Evolutionary conservation across 2,329 filamentous ascomycete species (phyloP), one percentile per base, ranked within the genome.

Genomic region (Cordyceps cicadae): DNA sequence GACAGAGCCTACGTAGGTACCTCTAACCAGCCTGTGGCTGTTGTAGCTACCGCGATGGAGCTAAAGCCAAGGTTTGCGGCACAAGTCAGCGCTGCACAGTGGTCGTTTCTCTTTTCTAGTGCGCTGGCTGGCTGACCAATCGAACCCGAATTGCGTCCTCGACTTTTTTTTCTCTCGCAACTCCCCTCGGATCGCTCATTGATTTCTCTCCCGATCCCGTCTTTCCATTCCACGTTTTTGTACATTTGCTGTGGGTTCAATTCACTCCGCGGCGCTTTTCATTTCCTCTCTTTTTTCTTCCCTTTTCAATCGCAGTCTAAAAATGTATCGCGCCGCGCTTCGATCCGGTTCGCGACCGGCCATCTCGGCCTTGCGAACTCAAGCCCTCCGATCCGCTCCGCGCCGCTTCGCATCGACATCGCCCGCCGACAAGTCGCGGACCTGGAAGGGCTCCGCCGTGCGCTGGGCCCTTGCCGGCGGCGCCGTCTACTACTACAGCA

Each of bases 401-500:
- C 76, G 81, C 64, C 78, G 82, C 65, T 79, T 83, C 64, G 75
- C 79, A 64, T 83, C 81, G 60, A 70, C 76, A 7, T 63, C 71
- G 14, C 72, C 87, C 3, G 79, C 84, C 65, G 78, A 84, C 70
- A 89, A 86, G 76, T 85, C 85, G 68, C 79, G 90, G 72, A 89
- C 86, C 71, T 96, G 90, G 89, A 96, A 92, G 81, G 88, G 86
- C 72, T 81, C 86, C 56, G 81, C 81, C 4, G 72, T 84, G 68
- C 83, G 93, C 77, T 88, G 91, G 84, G 90, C 86, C 65, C 71
- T 94, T 60, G 92, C 90, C 0, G 81, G 79, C 62, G 90, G 82
- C 21, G 86, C 87, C 51, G 77, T 97, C 54, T 99, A 97, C 77
- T 97, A 90, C 75, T 99, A 97, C 75, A 96, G 92, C 78, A 97